Conservation (phyloP, 1,139 yeast species). For the Blastobotrys aristatus region DNA sequence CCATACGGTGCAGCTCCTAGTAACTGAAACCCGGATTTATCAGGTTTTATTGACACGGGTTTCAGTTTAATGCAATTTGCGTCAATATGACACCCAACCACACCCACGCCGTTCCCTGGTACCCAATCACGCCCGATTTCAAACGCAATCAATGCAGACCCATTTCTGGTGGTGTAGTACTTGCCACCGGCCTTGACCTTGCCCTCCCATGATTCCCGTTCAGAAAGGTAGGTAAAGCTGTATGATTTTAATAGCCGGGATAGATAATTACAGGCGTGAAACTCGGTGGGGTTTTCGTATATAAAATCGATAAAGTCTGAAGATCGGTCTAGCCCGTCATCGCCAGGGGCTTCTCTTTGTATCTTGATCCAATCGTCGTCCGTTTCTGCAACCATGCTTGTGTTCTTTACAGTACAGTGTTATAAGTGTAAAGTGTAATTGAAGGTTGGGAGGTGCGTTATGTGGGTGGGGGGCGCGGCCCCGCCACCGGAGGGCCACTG, state of each 20-base stretch:
- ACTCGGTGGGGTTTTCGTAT: constrained; percentile 85
- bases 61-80: constrained; percentile 72
- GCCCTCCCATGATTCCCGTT: constrained; percentile 63
- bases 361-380: background rate
- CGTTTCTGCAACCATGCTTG: too few species aligned
- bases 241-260: constrained; percentile 30
- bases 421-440: too few species aligned
- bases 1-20: constrained; percentile 94
- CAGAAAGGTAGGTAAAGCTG: constrained; percentile 53
- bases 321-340: constrained; percentile 9
- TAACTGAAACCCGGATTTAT: constrained; percentile 72
- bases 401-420: too few species aligned
- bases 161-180: constrained; percentile 75
- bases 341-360: constrained; percentile 3
- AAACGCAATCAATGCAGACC: constrained; percentile 78
- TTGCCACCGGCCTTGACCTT: constrained; percentile 45
- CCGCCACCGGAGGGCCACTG: too few species aligned
- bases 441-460: too few species aligned
- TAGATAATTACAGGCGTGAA: constrained; percentile 74
- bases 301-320: constrained; percentile 69
- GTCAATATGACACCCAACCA: constrained; percentile 90
- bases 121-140: constrained; percentile 60
- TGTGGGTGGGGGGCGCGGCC: too few species aligned
- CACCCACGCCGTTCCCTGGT: constrained; percentile 75
- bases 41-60: constrained; percentile 69